Evolutionary conservation across 805 yeast genomes (phyloP).

Genomic region (Tetrapisispora fleetii): DNA sequence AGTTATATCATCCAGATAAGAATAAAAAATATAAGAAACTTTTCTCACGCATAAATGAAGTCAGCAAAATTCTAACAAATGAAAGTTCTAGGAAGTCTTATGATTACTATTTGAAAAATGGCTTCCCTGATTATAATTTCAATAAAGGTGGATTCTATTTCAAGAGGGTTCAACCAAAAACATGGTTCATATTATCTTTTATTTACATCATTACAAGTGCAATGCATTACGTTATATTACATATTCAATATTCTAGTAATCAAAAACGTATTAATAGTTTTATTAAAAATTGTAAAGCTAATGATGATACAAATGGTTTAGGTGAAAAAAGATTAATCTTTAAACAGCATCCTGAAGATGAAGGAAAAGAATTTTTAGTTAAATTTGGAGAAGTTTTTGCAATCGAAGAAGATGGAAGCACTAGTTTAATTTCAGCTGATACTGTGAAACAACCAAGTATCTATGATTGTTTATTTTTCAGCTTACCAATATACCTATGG

Average conservation of each 20-base stretch:
- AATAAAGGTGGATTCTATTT: conserved; percentile 45
- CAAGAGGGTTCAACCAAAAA: conserved; percentile 62
- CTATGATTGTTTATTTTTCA: conserved; percentile 39
- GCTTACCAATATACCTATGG: conserved; percentile 36
- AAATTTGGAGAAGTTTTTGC: conserved; percentile 51
- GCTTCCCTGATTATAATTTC: conserved; percentile 79
- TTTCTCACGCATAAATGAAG: conserved; percentile 68
- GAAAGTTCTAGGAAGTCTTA: conserved; percentile 57
- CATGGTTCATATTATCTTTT: conserved; percentile 40
- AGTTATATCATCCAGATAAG: conserved; percentile 83
- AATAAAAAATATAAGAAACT: conserved; percentile 36
- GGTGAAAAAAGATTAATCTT: conserved; percentile 36
- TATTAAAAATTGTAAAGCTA: conserved; percentile 40
- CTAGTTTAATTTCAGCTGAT: conserved; percentile 36
- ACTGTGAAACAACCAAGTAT: conserved; percentile 41
- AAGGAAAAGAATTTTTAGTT: conserved; percentile 45
- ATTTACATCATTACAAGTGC: conserved; percentile 41
- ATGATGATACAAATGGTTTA: conserved; percentile 50
- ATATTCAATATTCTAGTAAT: conserved; percentile 47
- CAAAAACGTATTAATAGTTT: conserved; percentile 44
- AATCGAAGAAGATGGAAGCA: conserved; percentile 36
- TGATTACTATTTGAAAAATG: conserved; percentile 72
- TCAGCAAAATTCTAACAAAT: conserved; percentile 61
- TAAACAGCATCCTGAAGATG: conserved; percentile 35
- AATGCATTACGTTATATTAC: conserved; percentile 50